Evolutionary conservation across 257 asterid genomes (phyloP).

Genomic region (Lithospermum erythrorhizon): DNA sequence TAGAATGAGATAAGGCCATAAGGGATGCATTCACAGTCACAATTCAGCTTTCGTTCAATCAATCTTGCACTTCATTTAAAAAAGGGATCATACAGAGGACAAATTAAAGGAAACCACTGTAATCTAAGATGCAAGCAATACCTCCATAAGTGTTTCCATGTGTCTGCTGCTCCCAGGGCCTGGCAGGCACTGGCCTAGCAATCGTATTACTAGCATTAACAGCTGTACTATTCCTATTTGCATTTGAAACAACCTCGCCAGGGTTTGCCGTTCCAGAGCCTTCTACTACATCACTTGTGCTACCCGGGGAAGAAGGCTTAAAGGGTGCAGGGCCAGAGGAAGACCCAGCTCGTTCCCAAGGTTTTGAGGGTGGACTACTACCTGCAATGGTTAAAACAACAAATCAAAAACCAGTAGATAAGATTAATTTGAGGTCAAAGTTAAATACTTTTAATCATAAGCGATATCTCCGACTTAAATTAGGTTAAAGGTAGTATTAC

Average conservation of each 20-base stretch:
- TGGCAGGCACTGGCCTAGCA: conserved; percentile 71
- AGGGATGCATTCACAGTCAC: no score
- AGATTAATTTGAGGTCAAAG: no score
- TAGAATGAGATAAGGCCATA: no score
- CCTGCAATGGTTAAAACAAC: conserved; percentile 22
- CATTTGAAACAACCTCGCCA: conserved; percentile 68
- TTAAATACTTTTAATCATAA: no score
- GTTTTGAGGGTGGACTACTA: conserved; percentile 61
- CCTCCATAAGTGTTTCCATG: conserved; percentile 70
- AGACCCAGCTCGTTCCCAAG: conserved; percentile 89
- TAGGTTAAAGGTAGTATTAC: no score
- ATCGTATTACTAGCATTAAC: conserved; percentile 43
- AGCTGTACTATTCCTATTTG: conserved; percentile 30
- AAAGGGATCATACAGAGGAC: background rate
- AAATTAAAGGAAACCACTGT: background rate
- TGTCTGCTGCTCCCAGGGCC: conserved; percentile 89
- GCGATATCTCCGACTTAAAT: no score
- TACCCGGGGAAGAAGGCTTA: conserved; percentile 76
- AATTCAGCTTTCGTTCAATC: no score
- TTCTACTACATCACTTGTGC: conserved; percentile 82
- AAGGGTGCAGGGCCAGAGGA: conserved; percentile 79
- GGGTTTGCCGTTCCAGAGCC: conserved; percentile 91
- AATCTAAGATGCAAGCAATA: conserved; percentile 7
- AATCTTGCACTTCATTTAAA: no score
- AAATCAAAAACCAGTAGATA: background rate